Conservation (phyloP, 148 eudicot species). For the Nepenthes gracilis region DNA sequence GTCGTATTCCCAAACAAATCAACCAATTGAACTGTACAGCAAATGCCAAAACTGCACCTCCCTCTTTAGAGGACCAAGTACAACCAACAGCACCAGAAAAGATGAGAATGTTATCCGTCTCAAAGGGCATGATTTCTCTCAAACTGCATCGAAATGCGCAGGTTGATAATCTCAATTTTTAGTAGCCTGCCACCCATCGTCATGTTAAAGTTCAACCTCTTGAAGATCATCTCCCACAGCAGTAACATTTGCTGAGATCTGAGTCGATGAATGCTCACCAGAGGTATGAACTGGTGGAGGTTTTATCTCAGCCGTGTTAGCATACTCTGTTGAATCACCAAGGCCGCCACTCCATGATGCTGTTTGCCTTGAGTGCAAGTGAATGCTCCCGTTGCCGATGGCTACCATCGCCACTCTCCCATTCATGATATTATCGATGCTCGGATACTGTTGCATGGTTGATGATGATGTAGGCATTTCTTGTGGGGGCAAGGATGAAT, state of each 20-base stretch:
- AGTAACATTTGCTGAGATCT: slow-evolving; percentile 15
- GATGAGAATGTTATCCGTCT: background rate
- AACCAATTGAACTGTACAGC: slow-evolving; percentile 23
- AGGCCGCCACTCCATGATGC: slow-evolving; percentile 72
- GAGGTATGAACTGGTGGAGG: slow-evolving; percentile 25
- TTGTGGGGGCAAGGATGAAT: slow-evolving; percentile 22
- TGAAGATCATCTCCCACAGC: slow-evolving; percentile 15
- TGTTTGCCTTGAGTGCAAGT: slow-evolving; percentile 47
- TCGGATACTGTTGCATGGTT: slow-evolving; percentile 45
- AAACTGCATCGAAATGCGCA: slow-evolving; percentile 1
- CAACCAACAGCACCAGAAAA: slow-evolving; percentile 2
- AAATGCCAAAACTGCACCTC: slow-evolving; percentile 7
- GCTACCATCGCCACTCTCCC: slow-evolving; percentile 11
- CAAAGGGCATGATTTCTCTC: background rate
- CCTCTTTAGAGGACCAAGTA: background rate
- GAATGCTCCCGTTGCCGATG: slow-evolving; percentile 15
- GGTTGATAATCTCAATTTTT: no score
- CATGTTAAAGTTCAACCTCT: slow-evolving; percentile 18
- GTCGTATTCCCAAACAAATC: slow-evolving; percentile 12
- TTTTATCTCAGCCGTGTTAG: slow-evolving; percentile 18
- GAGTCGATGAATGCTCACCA: slow-evolving; percentile 14
- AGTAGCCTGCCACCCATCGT: slow-evolving; percentile 1
- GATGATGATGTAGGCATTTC: slow-evolving; percentile 23
- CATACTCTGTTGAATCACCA: slow-evolving; percentile 15
- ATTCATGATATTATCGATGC: slow-evolving; percentile 41